A percentile compares a stretch with the other conserved stretches of the same genome.
phyloP scores from a whole-genome alignment of 108 stramenopile genomes.

The Nannochloropsis gaditana region DNA sequence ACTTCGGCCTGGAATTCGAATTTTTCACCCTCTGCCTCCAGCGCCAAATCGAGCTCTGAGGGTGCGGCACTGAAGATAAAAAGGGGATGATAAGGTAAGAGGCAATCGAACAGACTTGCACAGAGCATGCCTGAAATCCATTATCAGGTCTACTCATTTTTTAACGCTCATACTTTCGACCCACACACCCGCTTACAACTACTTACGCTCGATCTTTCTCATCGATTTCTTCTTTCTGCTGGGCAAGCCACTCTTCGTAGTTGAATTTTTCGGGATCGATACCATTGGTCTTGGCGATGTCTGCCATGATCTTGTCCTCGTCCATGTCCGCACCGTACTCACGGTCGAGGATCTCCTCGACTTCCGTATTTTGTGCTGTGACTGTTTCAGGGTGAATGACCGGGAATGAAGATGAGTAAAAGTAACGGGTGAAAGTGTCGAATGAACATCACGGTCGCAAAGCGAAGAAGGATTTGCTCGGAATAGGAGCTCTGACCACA shows the following conservation, averaged over 20 bases:
- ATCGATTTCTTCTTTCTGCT: neutral
- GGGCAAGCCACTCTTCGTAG: neutral
- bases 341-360: neutral
- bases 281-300: neutral
- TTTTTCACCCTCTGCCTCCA: slow-evolving; percentile 49
- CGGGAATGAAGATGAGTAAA: neutral
- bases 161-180: too few relatives aligned
- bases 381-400: neutral
- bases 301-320: neutral
- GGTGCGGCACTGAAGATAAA: neutral
- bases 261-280: slow-evolving; percentile 11
- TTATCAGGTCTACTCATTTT: too few relatives aligned
- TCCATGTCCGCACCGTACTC: neutral
- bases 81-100: neutral
- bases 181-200: too few relatives aligned
- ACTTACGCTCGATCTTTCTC: neutral
- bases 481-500: too few relatives aligned
- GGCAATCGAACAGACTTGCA: neutral
- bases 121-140: too few relatives aligned
- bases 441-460: too few relatives aligned
- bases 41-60: slow-evolving; percentile 35
- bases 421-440: neutral
- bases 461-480: too few relatives aligned
- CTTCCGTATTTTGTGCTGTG: neutral
- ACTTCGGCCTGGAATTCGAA: slow-evolving; percentile 96